Conservation (phyloP, 768 basidiomycete genomes). For the Megacollybia marginata region DNA sequence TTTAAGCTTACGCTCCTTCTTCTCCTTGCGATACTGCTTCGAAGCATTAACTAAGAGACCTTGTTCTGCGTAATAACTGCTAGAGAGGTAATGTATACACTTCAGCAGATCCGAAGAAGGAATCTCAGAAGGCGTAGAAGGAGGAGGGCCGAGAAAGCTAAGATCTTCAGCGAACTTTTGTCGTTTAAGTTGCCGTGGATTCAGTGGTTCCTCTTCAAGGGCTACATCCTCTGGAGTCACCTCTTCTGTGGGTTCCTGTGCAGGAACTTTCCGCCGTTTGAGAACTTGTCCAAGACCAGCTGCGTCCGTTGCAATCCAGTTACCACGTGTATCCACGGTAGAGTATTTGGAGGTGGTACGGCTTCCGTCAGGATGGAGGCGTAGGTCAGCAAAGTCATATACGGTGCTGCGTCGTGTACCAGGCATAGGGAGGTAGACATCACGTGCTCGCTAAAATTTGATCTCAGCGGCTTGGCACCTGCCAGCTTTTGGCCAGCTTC, state of each 20-base stretch:
- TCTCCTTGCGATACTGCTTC: constrained; percentile 36
- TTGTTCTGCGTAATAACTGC: constrained; percentile 49
- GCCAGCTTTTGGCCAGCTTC: too few relatives aligned
- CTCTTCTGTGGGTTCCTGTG: too few relatives aligned
- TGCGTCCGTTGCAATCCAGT: constrained; percentile 64
- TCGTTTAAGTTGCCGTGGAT: constrained; percentile 22
- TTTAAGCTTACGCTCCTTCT: constrained; percentile 21
- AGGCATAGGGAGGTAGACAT: background rate
- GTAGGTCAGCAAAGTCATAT: background rate
- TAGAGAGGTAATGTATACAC: constrained; percentile 39
- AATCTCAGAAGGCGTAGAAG: too few relatives aligned
- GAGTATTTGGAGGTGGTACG: constrained; percentile 39
- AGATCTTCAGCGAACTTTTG: constrained; percentile 41
- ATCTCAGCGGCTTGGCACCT: too few relatives aligned
- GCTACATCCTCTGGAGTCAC: constrained; percentile 9
- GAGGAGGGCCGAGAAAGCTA: constrained; percentile 42
- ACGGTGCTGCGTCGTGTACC: background rate
- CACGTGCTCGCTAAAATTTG: too few relatives aligned
- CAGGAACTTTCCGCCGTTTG: constrained; percentile 11
- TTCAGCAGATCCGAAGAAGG: constrained; percentile 38
- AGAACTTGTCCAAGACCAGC: constrained; percentile 41
- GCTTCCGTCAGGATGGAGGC: constrained; percentile 5
- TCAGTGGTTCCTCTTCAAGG: constrained; percentile 7
- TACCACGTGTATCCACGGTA: constrained; percentile 41
- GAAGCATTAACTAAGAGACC: constrained; percentile 51